Evolutionary conservation across 352 stramenopile species (phyloP).

Genomic region (Thalassiosira livingstoniorum): DNA sequence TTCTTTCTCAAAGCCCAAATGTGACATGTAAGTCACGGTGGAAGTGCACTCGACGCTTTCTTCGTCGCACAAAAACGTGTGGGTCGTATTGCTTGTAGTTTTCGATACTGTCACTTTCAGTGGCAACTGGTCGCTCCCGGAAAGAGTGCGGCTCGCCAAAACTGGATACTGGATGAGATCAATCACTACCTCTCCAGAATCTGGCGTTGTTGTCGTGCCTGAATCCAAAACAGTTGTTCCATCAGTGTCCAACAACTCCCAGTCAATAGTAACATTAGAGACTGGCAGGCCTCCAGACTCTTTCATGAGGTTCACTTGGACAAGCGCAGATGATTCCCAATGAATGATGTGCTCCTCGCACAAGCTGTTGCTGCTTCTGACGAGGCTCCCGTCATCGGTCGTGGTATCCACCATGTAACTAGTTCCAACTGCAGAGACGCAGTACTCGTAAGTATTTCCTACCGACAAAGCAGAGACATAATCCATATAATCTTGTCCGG

Average conservation of each 20-base stretch:
- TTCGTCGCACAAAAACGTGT: constrained; percentile 26
- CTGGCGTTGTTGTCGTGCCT: not conserved
- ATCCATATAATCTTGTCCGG: constrained; percentile 1
- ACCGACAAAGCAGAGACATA: constrained; percentile 10
- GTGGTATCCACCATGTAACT: not conserved
- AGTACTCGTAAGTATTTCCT: constrained; percentile 15
- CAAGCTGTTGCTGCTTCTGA: not conserved
- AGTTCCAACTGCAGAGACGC: constrained; percentile 1
- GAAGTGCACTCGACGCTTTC: not conserved
- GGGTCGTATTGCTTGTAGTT: constrained; percentile 7
- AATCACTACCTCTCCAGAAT: constrained; percentile 6
- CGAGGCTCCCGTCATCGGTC: not conserved
- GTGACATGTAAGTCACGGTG: constrained; percentile 13
- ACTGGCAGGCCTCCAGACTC: constrained; percentile 9
- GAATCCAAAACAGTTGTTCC: not conserved
- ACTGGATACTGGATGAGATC: too few relatives aligned
- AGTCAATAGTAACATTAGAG: constrained; percentile 15
- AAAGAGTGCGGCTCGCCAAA: not conserved
- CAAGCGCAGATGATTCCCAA: constrained; percentile 27
- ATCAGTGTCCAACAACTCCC: not conserved
- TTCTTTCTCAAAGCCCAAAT: constrained; percentile 22
- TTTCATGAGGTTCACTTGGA: constrained; percentile 5
- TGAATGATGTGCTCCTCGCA: constrained; percentile 1
- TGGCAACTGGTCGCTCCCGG: constrained; percentile 3
- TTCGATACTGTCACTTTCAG: constrained; percentile 21